These are phyloP conservation scores for Pseudozyma hubeiensis DNA, from an alignment of 1,284 basidiomycete species.

Conservation along the genomic window DNA sequence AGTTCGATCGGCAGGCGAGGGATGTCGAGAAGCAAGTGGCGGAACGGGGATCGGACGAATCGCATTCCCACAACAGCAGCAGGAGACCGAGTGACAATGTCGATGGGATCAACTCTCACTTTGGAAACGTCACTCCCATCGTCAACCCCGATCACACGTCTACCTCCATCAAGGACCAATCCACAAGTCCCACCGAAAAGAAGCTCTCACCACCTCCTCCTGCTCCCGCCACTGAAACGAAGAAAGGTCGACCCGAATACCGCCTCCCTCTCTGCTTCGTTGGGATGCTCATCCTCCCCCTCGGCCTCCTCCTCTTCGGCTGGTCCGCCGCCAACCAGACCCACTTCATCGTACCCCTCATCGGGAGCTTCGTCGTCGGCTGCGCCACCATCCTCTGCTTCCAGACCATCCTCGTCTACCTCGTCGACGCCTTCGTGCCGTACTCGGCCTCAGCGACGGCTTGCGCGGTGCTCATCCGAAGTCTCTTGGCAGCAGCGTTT, in stretches of 20 bases:
- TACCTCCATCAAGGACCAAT: not conserved
- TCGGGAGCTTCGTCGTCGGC: slow-evolving; percentile 57
- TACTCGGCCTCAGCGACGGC: slow-evolving; percentile 71
- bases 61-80: not conserved
- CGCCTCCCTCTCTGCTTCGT: slow-evolving; percentile 70
- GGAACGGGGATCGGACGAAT: not conserved
- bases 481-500: slow-evolving; percentile 69
- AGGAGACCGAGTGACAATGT: not conserved
- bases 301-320: slow-evolving; percentile 70
- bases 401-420: slow-evolving; percentile 70
- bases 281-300: slow-evolving; percentile 71
- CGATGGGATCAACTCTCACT: slow-evolving; percentile 10
- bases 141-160: slow-evolving; percentile 2
- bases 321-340: slow-evolving; percentile 52
- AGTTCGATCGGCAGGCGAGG: not conserved
- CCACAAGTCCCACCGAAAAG: not conserved
- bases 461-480: slow-evolving; percentile 67
- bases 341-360: slow-evolving; percentile 54
- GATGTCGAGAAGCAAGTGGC: slow-evolving; percentile 9
- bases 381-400: slow-evolving; percentile 69
- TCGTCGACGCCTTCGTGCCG: slow-evolving; percentile 71
- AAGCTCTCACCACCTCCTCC: not conserved
- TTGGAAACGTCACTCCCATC: slow-evolving; percentile 23
- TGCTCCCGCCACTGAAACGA: slow-evolving; percentile 1
- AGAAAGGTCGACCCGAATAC: slow-evolving; percentile 58